phyloP scores from a whole-genome alignment of 768 basidiomycete species.

The Tremella fuciformis region DNA sequence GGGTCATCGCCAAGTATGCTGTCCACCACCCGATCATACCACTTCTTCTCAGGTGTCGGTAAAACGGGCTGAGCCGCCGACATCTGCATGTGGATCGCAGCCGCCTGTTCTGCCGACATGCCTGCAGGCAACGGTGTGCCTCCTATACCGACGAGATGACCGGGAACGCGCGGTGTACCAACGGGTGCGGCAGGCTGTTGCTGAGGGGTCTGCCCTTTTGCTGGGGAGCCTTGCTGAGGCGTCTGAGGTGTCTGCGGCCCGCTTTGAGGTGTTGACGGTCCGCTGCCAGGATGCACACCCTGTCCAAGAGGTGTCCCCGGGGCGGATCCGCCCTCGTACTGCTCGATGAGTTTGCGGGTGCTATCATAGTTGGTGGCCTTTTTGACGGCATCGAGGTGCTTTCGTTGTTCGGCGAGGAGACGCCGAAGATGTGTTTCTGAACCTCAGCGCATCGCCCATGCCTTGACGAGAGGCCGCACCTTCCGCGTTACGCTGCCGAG shows the following conservation, averaged over 20 bases:
- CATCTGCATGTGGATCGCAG: slow-evolving; percentile 40
- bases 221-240: slow-evolving; percentile 14
- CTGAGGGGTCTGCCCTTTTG: slow-evolving; percentile 2
- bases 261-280: slow-evolving; percentile 22
- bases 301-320: neutral
- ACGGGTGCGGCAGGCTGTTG: neutral
- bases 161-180: slow-evolving; percentile 45
- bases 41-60: slow-evolving; percentile 49
- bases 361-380: slow-evolving; percentile 95
- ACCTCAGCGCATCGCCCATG: no score
- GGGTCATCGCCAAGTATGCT: slow-evolving; percentile 48
- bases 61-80: slow-evolving; percentile 45
- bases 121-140: slow-evolving; percentile 38
- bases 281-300: neutral
- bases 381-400: slow-evolving; percentile 92
- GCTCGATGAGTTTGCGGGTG: slow-evolving; percentile 82
- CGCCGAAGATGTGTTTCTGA: slow-evolving; percentile 74
- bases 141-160: slow-evolving; percentile 43
- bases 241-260: slow-evolving; percentile 11
- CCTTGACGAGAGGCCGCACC: slow-evolving; percentile 23
- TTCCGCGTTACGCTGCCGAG: slow-evolving; percentile 38
- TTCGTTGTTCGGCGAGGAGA: slow-evolving; percentile 72
- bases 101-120: slow-evolving; percentile 44
- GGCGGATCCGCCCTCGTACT: slow-evolving; percentile 62
- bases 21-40: slow-evolving; percentile 49